These are phyloP conservation scores for Podaxis rugospora DNA, from an alignment of 768 basidiomycete species.

Conservation along the genomic window DNA sequence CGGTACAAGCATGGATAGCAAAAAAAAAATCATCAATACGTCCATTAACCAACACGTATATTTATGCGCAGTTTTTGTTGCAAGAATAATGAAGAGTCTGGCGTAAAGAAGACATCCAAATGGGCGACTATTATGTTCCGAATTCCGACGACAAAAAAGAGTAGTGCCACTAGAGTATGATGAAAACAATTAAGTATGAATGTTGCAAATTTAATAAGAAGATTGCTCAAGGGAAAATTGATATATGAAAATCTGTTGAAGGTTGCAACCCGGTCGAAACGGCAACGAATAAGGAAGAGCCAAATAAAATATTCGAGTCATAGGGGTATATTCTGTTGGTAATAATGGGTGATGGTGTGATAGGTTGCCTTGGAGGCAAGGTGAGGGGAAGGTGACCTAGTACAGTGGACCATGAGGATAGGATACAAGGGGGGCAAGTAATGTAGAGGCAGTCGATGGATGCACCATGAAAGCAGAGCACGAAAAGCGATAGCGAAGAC, in stretches of 20 bases:
- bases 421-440: neutral
- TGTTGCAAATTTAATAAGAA: conserved; percentile 10
- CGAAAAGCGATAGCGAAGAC: neutral
- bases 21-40: too few relatives aligned
- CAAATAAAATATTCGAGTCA: neutral
- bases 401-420: neutral
- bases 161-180: neutral
- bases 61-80: too few relatives aligned
- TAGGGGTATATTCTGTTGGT: neutral
- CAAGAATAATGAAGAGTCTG: too few relatives aligned
- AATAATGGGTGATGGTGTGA: neutral
- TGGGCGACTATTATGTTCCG: neutral
- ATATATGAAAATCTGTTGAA: neutral
- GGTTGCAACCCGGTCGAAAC: conserved; percentile 1
- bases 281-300: neutral
- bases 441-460: neutral
- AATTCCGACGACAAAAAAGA: neutral
- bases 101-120: neutral
- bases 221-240: conserved; percentile 14
- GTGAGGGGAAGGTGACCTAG: neutral
- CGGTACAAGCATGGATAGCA: too few relatives aligned
- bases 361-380: neutral
- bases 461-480: neutral
- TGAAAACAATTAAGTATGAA: neutral
- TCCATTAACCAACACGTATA: too few relatives aligned